phyloP scores from a whole-genome alignment of 129 eudicot genomes.

The Helichrysum umbraculigerum region DNA sequence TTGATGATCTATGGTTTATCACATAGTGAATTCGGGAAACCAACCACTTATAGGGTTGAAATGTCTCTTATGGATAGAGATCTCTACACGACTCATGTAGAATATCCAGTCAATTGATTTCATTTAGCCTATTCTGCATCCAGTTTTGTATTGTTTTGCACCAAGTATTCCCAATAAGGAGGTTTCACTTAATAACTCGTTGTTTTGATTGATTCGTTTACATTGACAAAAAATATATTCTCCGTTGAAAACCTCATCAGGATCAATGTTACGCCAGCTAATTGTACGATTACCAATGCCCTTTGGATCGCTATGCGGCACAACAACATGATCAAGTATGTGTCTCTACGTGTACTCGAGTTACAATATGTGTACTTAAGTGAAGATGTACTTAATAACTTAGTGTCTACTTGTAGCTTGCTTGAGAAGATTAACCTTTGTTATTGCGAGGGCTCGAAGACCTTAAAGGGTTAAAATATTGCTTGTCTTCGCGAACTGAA shows the following conservation, averaged over 20 bases:
- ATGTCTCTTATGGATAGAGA: too few relatives aligned
- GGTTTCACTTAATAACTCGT: background rate
- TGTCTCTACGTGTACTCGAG: background rate
- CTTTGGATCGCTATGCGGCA: background rate
- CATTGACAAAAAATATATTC: background rate
- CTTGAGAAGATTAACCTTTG: background rate
- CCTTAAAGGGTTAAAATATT: background rate
- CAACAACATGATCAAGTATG: background rate
- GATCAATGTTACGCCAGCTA: background rate
- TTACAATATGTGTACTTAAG: background rate
- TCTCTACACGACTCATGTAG: too few relatives aligned
- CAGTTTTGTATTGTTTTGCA: too few relatives aligned
- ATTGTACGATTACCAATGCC: background rate
- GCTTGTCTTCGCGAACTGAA: background rate
- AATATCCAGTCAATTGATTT: too few relatives aligned
- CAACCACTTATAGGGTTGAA: too few relatives aligned
- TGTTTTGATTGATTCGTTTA: background rate
- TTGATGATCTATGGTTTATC: too few relatives aligned
- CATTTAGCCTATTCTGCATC: too few relatives aligned
- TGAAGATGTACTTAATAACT: background rate
- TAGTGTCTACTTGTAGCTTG: conserved; percentile 17
- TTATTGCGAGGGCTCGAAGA: background rate
- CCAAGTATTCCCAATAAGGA: background rate
- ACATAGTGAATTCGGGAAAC: too few relatives aligned
- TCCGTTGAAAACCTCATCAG: background rate